A percentile compares a stretch with the other conserved stretches of the same genome.
These are phyloP conservation scores for Durusdinium trenchii DNA, from an alignment of 73 alveolate genomes.

Conservation along the genomic window DNA sequence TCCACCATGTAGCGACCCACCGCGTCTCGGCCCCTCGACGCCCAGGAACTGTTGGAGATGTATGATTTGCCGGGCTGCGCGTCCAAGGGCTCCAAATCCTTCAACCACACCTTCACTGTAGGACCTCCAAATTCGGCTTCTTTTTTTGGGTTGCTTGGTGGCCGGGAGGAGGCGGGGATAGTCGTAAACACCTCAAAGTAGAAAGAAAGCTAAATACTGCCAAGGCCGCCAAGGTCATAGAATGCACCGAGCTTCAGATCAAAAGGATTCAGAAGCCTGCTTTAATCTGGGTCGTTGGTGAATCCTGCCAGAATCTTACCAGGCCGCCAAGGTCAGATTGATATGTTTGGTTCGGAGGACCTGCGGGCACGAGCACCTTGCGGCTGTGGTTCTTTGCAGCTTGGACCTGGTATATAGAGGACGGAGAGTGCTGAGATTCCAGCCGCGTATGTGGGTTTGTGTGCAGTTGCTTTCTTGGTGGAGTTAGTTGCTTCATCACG, in stretches of 20 bases:
- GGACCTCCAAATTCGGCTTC: not conserved
- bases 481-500: not conserved
- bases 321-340: no score
- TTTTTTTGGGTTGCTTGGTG: not conserved
- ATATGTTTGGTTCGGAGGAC: not conserved
- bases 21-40: no score
- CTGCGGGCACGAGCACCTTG: not conserved
- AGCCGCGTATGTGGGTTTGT: not conserved
- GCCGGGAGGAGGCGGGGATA: not conserved
- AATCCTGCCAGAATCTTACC: no score
- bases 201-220: no score
- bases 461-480: not conserved
- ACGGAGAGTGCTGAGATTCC: not conserved
- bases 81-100: constrained; percentile 42
- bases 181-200: no score
- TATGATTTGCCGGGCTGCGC: constrained; percentile 89
- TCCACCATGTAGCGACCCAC: no score
- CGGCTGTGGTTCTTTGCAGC: constrained; percentile 83
- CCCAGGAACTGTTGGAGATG: constrained; percentile 54
- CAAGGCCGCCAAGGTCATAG: no score
- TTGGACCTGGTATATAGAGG: not conserved
- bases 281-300: no score
- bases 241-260: no score
- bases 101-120: constrained; percentile 69
- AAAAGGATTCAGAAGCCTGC: no score